Evolutionary conservation across 495 filamentous ascomycete genomes (phyloP), one percentile per base, ranked within the genome.

Genomic region (Hyaloscypha bicolor): DNA sequence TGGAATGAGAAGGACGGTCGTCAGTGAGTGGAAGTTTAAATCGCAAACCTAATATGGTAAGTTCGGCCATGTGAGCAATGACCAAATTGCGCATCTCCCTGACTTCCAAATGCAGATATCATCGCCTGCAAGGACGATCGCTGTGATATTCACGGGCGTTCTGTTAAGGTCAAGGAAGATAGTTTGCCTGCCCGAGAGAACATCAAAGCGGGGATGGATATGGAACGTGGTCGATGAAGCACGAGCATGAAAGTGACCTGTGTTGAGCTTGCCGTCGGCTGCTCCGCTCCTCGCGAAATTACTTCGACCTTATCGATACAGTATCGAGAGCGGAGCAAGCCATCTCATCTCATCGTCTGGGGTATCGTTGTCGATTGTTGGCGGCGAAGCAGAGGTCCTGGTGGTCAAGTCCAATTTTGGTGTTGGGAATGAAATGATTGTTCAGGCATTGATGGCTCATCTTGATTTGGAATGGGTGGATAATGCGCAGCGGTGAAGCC

Each of bases 1-100:
- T 63, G 57, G 68, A 73, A 62, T 73, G 71, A 70, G 37, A 39
- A 19, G 48, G 42, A 21, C 8, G 42, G 5, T 42, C 9, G 25
- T 51, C 65, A 21, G 9, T 16, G 21, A 35, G 9, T 11, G 57
- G 12, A 31, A 55, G 45, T 60, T 51, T 63, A 22, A 51, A 60
- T 64, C 29, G n/a, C 4, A 37, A 63, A 61, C 32, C 58, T 48
- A 39, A 61, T 55, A 60, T 68, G 58, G 65, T 69, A 64, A 65
- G 69, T 66, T 31, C 21, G 12, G 37, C 37, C 33, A 30, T 42
- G 45, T 33, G n/a, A 48, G 14, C 53, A 30, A 19, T 9, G 9
- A 8, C 42, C 11, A 48, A 48, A 30, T 66, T 14, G 55, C 35
- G 25, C 57, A 64, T 30, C 19, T 57, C 45, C 56, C 64, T 66